Percentiles rank a stretch among this genome's conserved stretches.
Conservation (phyloP, 306 rosid species). For the Cucurbita argyrosperma region DNA sequence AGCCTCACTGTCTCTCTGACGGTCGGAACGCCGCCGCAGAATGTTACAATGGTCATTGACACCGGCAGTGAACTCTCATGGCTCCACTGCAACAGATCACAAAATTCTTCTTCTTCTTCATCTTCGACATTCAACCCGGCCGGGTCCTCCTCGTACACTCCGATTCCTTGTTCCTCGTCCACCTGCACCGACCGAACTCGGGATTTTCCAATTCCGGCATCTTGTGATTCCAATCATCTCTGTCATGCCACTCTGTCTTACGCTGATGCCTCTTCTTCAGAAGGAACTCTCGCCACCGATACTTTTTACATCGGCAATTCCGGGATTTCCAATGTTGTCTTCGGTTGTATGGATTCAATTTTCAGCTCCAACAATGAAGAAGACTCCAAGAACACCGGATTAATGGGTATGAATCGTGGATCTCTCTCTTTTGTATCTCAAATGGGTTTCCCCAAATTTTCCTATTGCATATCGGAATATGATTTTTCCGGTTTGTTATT, state of each 20-base stretch:
- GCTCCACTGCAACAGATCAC: constrained; percentile 48
- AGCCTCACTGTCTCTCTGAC: constrained; percentile 53
- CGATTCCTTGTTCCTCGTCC: constrained; percentile 50
- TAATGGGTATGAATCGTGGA: constrained; percentile 85
- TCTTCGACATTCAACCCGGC: constrained; percentile 22
- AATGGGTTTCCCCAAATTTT: constrained; percentile 50
- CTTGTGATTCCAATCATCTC: constrained; percentile 63
- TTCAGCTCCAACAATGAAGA: constrained; percentile 28
- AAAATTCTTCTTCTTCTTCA: not conserved
- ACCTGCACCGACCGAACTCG: constrained; percentile 52
- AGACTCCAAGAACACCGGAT: constrained; percentile 54
- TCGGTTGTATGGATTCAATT: constrained; percentile 66
- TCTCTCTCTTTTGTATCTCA: constrained; percentile 60
- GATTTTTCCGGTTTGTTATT: constrained; percentile 56
- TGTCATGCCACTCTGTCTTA: constrained; percentile 82
- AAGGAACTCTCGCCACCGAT: constrained; percentile 72
- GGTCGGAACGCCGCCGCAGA: constrained; percentile 77
- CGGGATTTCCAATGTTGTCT: constrained; percentile 23
- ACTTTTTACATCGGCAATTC: constrained; percentile 35
- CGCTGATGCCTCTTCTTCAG: constrained; percentile 67
- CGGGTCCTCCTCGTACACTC: constrained; percentile 35
- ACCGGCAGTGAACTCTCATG: constrained; percentile 90
- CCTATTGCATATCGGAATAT: constrained; percentile 67
- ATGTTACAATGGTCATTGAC: constrained; percentile 66
- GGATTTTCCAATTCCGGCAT: constrained; percentile 71